Conservation (phyloP, 2,329 filamentous ascomycete genomes). For the Neonectria hederae region DNA sequence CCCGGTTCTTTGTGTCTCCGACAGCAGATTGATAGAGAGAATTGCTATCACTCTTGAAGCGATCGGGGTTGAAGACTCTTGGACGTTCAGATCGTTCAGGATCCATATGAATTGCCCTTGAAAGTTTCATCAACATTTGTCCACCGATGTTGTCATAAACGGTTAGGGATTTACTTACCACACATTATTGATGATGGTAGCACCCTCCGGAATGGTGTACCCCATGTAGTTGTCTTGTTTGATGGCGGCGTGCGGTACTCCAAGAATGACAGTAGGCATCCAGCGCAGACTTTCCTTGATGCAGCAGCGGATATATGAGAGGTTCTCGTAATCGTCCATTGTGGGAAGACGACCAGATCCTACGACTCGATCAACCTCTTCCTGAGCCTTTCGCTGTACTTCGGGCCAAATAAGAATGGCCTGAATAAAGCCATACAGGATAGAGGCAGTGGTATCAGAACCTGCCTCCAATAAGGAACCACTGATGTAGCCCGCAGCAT, state of each 20-base stretch:
- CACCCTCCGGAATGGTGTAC: conserved; percentile 42
- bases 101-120: conserved; percentile 67
- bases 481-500: conserved; percentile 33
- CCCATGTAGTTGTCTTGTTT: conserved; percentile 40
- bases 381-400: conserved; percentile 53
- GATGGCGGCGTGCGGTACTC: conserved; percentile 51
- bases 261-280: conserved; percentile 42
- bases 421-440: conserved; percentile 49
- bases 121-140: too few species aligned
- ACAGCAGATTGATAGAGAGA: conserved; percentile 25
- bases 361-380: conserved; percentile 56
- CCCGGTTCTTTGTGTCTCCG: conserved; percentile 10
- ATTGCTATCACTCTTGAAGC: conserved; percentile 33
- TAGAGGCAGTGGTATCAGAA: conserved; percentile 44
- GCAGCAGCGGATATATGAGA: conserved; percentile 54
- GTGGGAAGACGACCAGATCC: conserved; percentile 53
- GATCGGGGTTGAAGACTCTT: conserved; percentile 46
- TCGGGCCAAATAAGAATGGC: conserved; percentile 57
- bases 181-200: conserved; percentile 37
- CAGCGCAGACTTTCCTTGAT: conserved; percentile 48
- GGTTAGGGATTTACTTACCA: conserved; percentile 24
- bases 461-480: conserved; percentile 43
- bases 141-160: too few species aligned
- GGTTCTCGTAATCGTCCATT: conserved; percentile 52
- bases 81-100: conserved; percentile 68